phyloP scores from a whole-genome alignment of 2,329 filamentous ascomycete genomes.

The Massarina eburnea region DNA sequence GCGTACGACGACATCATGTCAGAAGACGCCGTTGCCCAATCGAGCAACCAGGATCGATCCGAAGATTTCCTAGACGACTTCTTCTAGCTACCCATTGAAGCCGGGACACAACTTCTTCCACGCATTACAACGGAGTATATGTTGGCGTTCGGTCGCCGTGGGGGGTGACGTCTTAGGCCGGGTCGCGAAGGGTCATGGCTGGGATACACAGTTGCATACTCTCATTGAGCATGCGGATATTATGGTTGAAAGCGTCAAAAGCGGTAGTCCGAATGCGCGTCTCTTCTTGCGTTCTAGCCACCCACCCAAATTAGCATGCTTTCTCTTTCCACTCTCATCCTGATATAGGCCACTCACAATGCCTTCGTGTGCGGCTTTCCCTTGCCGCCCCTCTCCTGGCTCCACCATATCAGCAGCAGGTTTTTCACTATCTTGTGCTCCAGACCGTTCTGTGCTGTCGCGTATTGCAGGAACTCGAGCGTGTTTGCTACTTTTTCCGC shows the following conservation, averaged over 20 bases:
- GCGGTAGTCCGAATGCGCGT: slow-evolving; percentile 39
- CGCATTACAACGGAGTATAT: slow-evolving; percentile 2
- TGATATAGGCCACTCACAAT: slow-evolving; percentile 15
- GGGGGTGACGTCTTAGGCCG: slow-evolving; percentile 15
- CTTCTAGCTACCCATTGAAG: slow-evolving; percentile 28
- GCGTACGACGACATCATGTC: slow-evolving; percentile 92
- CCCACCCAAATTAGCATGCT: slow-evolving; percentile 3
- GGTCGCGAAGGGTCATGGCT: slow-evolving; percentile 32
- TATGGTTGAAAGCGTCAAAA: slow-evolving; percentile 68
- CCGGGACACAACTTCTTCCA: too few species aligned
- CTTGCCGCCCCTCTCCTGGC: slow-evolving; percentile 38
- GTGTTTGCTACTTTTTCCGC: slow-evolving; percentile 62
- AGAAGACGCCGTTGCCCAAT: slow-evolving; percentile 74
- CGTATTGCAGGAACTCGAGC: slow-evolving; percentile 68
- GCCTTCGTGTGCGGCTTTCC: slow-evolving; percentile 30
- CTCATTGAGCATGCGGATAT: slow-evolving; percentile 72
- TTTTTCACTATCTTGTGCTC: slow-evolving; percentile 76
- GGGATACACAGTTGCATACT: slow-evolving; percentile 65
- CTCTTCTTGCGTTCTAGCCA: slow-evolving; percentile 26
- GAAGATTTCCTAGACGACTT: slow-evolving; percentile 88
- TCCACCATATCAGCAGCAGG: slow-evolving; percentile 56
- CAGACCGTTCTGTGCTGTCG: slow-evolving; percentile 63
- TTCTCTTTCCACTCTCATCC: background rate
- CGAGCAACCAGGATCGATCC: slow-evolving; percentile 83
- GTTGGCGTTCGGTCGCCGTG: background rate